These are phyloP conservation scores for Monascus purpureus DNA, from an alignment of 495 filamentous ascomycete genomes.

Conservation along the genomic window DNA sequence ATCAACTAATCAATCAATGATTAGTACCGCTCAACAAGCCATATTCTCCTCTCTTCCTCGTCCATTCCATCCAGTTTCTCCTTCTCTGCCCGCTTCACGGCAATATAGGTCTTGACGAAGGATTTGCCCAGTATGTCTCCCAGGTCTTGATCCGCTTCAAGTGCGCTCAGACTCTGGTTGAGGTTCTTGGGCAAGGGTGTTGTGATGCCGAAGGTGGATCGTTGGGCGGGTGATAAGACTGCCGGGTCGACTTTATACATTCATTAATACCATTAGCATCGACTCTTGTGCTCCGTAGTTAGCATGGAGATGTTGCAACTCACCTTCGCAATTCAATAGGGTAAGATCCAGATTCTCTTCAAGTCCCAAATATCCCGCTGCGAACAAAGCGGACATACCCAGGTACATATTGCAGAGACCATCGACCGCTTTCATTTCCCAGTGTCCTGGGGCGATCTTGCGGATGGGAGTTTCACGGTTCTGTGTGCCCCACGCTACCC, in stretches of 20 bases:
- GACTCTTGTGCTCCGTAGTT: not conserved
- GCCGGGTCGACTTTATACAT: constrained; percentile 17
- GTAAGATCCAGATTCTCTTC: constrained; percentile 27
- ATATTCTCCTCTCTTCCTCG: constrained; percentile 32
- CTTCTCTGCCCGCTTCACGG: constrained; percentile 43
- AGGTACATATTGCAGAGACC: constrained; percentile 31
- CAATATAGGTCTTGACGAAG: constrained; percentile 44
- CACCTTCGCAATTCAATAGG: constrained; percentile 41
- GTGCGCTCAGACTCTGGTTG: constrained; percentile 13
- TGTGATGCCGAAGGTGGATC: constrained; percentile 20
- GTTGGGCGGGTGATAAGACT: constrained; percentile 10
- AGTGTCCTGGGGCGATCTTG: constrained; percentile 22
- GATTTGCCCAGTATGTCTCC: constrained; percentile 31
- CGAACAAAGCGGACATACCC: constrained; percentile 45
- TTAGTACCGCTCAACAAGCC: constrained; percentile 46
- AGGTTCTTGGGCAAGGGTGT: constrained; percentile 25
- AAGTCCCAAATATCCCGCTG: constrained; percentile 50
- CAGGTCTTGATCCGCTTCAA: constrained; percentile 11
- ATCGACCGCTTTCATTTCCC: constrained; percentile 28
- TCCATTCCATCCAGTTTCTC: constrained; percentile 36
- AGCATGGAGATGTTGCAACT: constrained; percentile 2
- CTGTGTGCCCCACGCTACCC: constrained; percentile 31
- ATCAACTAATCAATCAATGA: no score
- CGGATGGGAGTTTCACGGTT: constrained; percentile 30
- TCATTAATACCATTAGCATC: not conserved